These are phyloP conservation scores for Heliosperma pusillum DNA, from an alignment of 148 eudicot genomes.

Conservation along the genomic window DNA sequence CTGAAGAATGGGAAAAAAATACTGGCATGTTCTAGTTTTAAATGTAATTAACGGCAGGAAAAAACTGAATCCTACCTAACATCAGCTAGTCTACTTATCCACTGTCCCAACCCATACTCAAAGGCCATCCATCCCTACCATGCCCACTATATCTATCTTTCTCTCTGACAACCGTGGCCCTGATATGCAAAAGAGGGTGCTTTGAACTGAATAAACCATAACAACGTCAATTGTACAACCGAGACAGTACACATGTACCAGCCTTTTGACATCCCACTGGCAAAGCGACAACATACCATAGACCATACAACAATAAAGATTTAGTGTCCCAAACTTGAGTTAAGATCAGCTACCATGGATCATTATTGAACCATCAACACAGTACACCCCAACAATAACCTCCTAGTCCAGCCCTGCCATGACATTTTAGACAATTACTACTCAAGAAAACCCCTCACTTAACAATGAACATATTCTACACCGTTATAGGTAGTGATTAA, in stretches of 20 bases:
- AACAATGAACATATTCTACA: neutral
- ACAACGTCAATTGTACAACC: neutral
- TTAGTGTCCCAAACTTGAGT: neutral
- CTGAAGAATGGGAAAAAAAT: too few relatives aligned
- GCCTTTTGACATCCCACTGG: neutral
- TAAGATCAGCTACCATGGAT: neutral
- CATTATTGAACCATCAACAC: neutral
- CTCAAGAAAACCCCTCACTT: neutral
- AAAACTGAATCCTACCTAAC: too few relatives aligned
- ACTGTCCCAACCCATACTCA: too few relatives aligned
- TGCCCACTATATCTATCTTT: too few relatives aligned
- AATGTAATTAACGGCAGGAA: too few relatives aligned
- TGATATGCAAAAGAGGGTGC: too few relatives aligned
- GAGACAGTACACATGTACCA: neutral
- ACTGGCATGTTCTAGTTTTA: too few relatives aligned
- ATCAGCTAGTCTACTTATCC: too few relatives aligned
- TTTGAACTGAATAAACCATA: neutral
- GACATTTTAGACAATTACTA: neutral
- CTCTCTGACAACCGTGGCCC: too few relatives aligned
- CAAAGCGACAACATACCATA: neutral
- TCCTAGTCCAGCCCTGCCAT: neutral
- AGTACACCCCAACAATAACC: neutral
- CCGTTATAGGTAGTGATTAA: neutral
- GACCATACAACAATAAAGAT: neutral
- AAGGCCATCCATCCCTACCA: too few relatives aligned